A percentile compares a stretch with the other conserved stretches of the same genome.
phyloP scores from a whole-genome alignment of 768 basidiomycete genomes.

The Symmetrospora coprosmae region DNA sequence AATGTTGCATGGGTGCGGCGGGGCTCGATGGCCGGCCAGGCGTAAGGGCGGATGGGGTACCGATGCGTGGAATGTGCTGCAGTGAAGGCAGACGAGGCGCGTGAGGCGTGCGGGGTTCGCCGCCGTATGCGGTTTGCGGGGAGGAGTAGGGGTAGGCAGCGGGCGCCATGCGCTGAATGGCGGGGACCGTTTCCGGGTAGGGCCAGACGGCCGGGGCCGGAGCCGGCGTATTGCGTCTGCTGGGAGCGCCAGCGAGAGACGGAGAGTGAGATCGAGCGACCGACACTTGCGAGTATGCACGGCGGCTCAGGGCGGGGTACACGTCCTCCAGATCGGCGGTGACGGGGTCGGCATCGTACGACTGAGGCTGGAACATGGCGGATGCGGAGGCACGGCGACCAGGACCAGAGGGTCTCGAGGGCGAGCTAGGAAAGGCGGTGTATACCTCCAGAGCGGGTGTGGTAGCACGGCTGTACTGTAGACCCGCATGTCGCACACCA shows the following conservation, averaged over 20 bases:
- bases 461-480: too few species aligned
- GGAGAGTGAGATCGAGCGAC: too few species aligned
- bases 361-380: conserved; percentile 21
- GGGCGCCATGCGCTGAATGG: not conserved
- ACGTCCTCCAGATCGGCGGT: too few species aligned
- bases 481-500: too few species aligned
- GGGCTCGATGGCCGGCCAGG: not conserved
- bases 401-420: too few species aligned
- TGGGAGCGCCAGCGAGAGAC: not conserved
- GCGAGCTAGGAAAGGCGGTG: too few species aligned
- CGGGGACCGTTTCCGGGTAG: not conserved
- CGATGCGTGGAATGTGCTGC: not conserved
- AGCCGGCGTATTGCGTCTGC: not conserved
- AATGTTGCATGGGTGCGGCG: not conserved
- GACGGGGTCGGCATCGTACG: not conserved
- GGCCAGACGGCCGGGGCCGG: not conserved
- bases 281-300: too few species aligned
- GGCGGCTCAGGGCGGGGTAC: conserved; percentile 1
- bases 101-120: not conserved
- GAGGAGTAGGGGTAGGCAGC: not conserved
- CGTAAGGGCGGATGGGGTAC: not conserved
- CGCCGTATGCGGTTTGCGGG: not conserved
- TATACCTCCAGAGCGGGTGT: too few species aligned
- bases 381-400: too few species aligned
- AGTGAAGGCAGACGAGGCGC: not conserved